Conservation (phyloP, 1,139 yeast species). For the Protomyces pachydermus region DNA sequence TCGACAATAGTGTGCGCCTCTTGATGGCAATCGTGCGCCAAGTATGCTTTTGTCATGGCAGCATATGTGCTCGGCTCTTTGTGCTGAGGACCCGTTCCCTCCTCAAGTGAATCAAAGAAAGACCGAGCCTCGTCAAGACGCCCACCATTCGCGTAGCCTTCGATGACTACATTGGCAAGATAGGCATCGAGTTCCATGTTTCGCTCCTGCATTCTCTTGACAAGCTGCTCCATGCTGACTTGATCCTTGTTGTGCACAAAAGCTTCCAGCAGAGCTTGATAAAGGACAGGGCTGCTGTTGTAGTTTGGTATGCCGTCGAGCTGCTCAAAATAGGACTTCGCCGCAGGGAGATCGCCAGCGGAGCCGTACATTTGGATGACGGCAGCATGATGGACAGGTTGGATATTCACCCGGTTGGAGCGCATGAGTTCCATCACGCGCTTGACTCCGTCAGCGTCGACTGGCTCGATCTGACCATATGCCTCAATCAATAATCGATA, state of each 20-base stretch:
- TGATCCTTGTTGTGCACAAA: constrained; percentile 40
- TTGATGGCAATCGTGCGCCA: constrained; percentile 35
- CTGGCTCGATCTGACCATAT: constrained; percentile 39
- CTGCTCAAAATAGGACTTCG: constrained; percentile 39
- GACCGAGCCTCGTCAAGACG: constrained; percentile 38
- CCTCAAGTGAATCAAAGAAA: constrained; percentile 37
- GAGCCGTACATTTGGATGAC: constrained; percentile 44
- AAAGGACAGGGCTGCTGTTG: constrained; percentile 1
- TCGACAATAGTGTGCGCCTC: constrained; percentile 36
- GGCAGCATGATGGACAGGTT: constrained; percentile 42
- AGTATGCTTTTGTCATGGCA: constrained; percentile 40
- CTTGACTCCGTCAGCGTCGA: constrained; percentile 41
- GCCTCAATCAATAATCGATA: constrained; percentile 44
- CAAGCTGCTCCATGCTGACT: constrained; percentile 37
- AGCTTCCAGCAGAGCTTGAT: constrained; percentile 37
- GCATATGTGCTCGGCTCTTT: constrained; percentile 42
- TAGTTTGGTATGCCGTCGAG: not conserved
- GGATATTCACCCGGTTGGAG: constrained; percentile 35
- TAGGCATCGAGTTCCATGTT: constrained; percentile 40
- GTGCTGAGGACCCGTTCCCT: constrained; percentile 33
- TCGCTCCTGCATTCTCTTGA: constrained; percentile 40
- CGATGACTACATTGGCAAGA: constrained; percentile 41
- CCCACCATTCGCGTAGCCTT: constrained; percentile 41
- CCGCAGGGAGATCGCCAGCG: constrained; percentile 39
- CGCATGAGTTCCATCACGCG: constrained; percentile 39